phyloP scores from a whole-genome alignment of 495 filamentous ascomycete species.

The Trichoderma asperelloides region DNA sequence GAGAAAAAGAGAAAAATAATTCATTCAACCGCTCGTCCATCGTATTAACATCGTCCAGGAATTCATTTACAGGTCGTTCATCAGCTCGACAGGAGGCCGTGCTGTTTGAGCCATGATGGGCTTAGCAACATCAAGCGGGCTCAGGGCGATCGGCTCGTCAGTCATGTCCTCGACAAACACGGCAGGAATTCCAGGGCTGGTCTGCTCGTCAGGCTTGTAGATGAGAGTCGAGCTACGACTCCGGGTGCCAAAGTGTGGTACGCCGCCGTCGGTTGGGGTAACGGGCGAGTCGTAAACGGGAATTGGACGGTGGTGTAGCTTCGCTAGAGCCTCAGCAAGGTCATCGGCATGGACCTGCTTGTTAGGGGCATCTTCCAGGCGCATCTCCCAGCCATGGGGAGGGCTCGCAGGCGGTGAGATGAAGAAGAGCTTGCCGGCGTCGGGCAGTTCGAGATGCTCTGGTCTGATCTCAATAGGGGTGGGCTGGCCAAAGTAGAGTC shows the following conservation, averaged over 20 bases:
- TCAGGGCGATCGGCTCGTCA: conserved; percentile 41
- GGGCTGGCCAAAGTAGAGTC: conserved; percentile 82
- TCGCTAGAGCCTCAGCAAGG: conserved; percentile 68
- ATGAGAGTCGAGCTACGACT: conserved; percentile 58
- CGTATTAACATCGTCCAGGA: not conserved
- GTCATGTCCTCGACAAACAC: conserved; percentile 90
- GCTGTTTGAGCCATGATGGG: conserved; percentile 66
- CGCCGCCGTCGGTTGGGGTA: conserved; percentile 23
- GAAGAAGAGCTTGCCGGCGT: conserved; percentile 88
- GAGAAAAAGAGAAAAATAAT: not conserved
- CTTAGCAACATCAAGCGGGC: conserved; percentile 35
- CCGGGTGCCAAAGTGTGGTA: conserved; percentile 16
- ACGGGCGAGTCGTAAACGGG: conserved; percentile 14
- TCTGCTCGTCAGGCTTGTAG: conserved; percentile 64
- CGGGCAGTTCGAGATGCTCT: conserved; percentile 71
- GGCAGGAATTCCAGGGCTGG: conserved; percentile 69
- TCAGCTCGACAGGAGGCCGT: conserved; percentile 85
- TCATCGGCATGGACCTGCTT: conserved; percentile 89
- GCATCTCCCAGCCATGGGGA: conserved; percentile 88
- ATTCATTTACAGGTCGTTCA: conserved; percentile 40
- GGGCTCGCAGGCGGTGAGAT: conserved; percentile 89
- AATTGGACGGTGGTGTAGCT: conserved; percentile 41
- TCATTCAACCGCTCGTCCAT: not conserved
- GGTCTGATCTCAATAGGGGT: conserved; percentile 50
- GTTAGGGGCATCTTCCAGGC: conserved; percentile 85